phyloP scores from a whole-genome alignment of 306 rosid species.

The Gillenia trifoliata region DNA sequence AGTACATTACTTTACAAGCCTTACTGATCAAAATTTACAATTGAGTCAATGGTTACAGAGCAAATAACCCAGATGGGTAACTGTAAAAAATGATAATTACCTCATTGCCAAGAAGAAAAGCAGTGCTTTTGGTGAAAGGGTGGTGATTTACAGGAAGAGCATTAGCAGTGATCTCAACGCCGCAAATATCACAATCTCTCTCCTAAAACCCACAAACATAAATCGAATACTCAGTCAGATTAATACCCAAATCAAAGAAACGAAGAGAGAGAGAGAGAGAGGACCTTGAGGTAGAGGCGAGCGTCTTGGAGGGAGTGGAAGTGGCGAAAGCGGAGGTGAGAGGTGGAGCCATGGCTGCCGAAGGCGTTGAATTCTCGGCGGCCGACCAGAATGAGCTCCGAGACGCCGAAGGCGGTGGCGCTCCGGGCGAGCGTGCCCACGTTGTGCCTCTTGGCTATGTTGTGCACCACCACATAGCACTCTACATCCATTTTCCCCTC shows the following conservation, averaged over 20 bases:
- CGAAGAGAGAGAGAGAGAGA: not conserved
- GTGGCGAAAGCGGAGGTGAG: slow-evolving; percentile 83
- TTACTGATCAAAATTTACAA: not conserved
- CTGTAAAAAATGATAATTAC: slow-evolving; percentile 16
- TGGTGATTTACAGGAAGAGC: slow-evolving; percentile 74
- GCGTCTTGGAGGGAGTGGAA: slow-evolving; percentile 81
- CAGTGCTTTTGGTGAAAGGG: slow-evolving; percentile 78
- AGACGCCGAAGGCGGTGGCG: slow-evolving; percentile 87
- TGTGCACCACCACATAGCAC: slow-evolving; percentile 85
- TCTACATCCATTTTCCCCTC: slow-evolving; percentile 35
- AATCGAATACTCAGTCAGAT: not conserved
- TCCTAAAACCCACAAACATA: slow-evolving; percentile 30
- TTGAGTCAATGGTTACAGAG: not conserved
- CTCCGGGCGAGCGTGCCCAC: slow-evolving; percentile 87
- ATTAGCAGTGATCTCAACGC: slow-evolving; percentile 79
- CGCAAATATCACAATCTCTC: slow-evolving; percentile 78
- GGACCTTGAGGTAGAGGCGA: slow-evolving; percentile 58
- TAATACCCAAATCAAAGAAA: not conserved
- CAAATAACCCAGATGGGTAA: not conserved
- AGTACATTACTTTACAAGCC: not conserved
- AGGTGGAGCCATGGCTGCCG: slow-evolving; percentile 87
- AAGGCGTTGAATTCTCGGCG: slow-evolving; percentile 87
- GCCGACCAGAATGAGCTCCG: slow-evolving; percentile 77
- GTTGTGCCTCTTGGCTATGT: slow-evolving; percentile 88
- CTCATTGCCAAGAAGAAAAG: slow-evolving; percentile 93